phyloP scores from a whole-genome alignment of 345 rosid species.

The Dovyalis caffra region DNA sequence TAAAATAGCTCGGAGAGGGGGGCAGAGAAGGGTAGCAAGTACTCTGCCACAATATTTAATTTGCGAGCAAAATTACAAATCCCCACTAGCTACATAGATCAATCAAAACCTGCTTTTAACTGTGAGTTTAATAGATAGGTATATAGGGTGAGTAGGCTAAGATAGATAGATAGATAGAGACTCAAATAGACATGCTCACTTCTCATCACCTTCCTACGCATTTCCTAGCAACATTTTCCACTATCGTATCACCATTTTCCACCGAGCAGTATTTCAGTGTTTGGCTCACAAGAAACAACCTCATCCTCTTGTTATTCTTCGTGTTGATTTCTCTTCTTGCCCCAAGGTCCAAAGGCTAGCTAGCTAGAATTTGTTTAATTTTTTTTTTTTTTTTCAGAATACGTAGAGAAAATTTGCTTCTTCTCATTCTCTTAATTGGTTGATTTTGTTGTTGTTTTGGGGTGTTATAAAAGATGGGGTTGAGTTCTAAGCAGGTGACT shows the following conservation, averaged over 20 bases:
- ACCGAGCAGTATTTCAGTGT: conserved; percentile 2
- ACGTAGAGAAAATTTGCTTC: background rate
- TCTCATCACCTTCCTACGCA: conserved; percentile 35
- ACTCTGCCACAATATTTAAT: background rate
- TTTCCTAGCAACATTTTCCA: conserved; percentile 26
- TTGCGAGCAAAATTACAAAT: background rate
- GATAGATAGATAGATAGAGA: background rate
- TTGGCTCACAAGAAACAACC: conserved; percentile 21
- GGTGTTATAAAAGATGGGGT: conserved; percentile 34
- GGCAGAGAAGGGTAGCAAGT: background rate
- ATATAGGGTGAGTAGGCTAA: background rate
- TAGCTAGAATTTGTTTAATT: background rate
- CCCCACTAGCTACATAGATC: background rate
- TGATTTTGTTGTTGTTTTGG: background rate
- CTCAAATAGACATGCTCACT: conserved; percentile 39
- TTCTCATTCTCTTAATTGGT: background rate
- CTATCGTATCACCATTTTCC: conserved; percentile 6
- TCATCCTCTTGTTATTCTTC: conserved; percentile 24
- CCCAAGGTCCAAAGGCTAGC: conserved; percentile 41
- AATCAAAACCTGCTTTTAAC: background rate
- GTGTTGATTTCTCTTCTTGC: conserved; percentile 29
- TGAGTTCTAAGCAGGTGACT: conserved; percentile 52
- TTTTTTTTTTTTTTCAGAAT: background rate
- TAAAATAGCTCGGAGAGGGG: conserved; percentile 9
- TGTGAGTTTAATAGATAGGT: background rate